Base-by-base conservation (phyloP, 495 filamentous ascomycete species). In the Xylaria nigripes region DNA sequence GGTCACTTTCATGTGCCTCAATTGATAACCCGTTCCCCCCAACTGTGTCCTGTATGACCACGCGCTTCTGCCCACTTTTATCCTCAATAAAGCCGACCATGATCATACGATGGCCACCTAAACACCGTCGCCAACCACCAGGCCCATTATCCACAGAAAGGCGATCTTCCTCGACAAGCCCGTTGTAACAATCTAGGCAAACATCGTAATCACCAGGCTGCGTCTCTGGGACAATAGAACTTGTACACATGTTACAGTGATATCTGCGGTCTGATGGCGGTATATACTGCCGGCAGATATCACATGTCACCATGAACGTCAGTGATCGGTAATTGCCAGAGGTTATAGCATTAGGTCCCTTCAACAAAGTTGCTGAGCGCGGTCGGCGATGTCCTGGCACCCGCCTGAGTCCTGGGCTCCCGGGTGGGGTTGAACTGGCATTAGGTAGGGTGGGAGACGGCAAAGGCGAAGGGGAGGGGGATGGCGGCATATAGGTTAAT, bases 151-250 rank as follows among this genome's bases (percentile, higher is more conserved):
- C 87, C 13, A 73, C 69, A 57, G 77, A 80, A 55, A 95, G 81
- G 34, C 76, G 79, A 25, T 79, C 77, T 0, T 70, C 75, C 8
- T 72, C 65, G 3, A 86, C 77, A 13, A 90, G 75, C 30, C 73
- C 75, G 32, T 73, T 66, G 69, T 95, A 96, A 71, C 90, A 96
- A 16, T 78, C 69, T 6, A 72, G 71, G 71, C 90, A 95, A 55
- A 95, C 76, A 59, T 96, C 87, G 70, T 90, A 91, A 63, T 90
- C 84, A n/a, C 86, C 88, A 8, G 73, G 67, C 52, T 82, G 83
- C 61, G 84, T 84, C 58, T 78, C 68, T 2, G 48, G 61, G 0
- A 61, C 50, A 6, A 52, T 27, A 27, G 59, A 61, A 30, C 68
- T 73, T 0, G 56, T 66, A 50, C 76, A 79, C 9, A 57, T 53